Conservation (phyloP, 1,139 yeast genomes). For the Pichia sp. region DNA sequence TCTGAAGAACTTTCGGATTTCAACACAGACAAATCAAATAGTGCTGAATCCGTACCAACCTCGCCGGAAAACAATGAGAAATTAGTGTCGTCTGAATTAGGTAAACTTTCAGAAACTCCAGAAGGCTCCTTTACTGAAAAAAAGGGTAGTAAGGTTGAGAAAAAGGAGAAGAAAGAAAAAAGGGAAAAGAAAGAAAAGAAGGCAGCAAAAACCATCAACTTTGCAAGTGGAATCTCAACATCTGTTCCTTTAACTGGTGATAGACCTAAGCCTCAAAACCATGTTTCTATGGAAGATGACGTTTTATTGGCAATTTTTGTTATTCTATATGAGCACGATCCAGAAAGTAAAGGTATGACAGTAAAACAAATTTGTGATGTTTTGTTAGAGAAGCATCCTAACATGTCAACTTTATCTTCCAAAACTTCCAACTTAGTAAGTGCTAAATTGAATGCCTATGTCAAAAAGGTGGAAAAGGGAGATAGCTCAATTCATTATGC, state of each 20-base stretch:
- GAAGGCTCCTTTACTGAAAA: conserved; percentile 2
- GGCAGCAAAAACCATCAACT: conserved; percentile 32
- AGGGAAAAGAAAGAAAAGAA: conserved; percentile 25
- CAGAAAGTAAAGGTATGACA: conserved; percentile 70
- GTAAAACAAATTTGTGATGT: conserved; percentile 79
- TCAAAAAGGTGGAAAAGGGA: conserved; percentile 72
- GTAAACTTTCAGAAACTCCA: conserved; percentile 12
- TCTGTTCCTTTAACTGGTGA: conserved; percentile 77
- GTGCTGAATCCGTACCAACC: conserved; percentile 17
- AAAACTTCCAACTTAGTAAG: conserved; percentile 76
- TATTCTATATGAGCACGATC: conserved; percentile 60
- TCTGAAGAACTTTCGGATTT: conserved; percentile 23
- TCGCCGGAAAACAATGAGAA: conserved; percentile 27
- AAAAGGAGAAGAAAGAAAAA: conserved; percentile 16
- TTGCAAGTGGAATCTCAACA: conserved; percentile 68
- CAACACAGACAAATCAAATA: conserved; percentile 15
- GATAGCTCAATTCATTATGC: conserved; percentile 66
- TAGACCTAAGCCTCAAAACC: conserved; percentile 63
- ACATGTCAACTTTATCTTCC: conserved; percentile 70
- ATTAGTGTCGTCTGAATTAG: conserved; percentile 24
- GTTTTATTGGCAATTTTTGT: conserved; percentile 68
- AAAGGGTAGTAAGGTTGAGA: conserved; percentile 5
- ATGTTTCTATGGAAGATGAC: conserved; percentile 65
- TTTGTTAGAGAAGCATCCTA: conserved; percentile 65
- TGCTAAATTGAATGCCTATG: conserved; percentile 78